Conservation (phyloP, 1,284 basidiomycete genomes). For the Tilletia caries region DNA sequence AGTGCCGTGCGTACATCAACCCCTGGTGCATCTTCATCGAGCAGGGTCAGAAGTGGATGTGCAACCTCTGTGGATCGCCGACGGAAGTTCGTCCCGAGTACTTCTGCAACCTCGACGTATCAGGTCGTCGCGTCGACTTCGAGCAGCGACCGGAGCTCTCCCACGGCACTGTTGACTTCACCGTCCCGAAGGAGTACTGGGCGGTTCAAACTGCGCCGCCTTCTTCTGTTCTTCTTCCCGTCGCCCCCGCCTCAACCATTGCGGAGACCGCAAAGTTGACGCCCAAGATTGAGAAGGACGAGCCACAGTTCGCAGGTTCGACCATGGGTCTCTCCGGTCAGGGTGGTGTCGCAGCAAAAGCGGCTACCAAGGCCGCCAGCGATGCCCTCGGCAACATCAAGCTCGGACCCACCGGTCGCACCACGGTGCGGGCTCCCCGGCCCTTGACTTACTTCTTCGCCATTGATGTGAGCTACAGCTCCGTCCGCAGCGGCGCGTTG, state of each 20-base stretch:
- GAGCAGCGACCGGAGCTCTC: constrained; percentile 78
- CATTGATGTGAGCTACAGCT: constrained; percentile 76
- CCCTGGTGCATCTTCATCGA: constrained; percentile 86
- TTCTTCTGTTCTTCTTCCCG: constrained; percentile 35
- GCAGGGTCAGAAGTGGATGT: constrained; percentile 83
- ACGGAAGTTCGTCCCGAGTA: constrained; percentile 71
- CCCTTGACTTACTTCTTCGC: constrained; percentile 80
- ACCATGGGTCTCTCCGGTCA: constrained; percentile 44
- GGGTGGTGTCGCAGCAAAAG: constrained; percentile 39
- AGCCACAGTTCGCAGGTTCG: constrained; percentile 35
- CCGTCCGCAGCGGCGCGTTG: constrained; percentile 73
- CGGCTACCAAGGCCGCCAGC: constrained; percentile 40
- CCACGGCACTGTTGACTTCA: constrained; percentile 87
- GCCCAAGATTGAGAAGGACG: constrained; percentile 26
- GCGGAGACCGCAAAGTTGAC: constrained; percentile 42
- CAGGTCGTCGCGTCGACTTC: constrained; percentile 77
- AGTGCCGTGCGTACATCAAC: constrained; percentile 89
- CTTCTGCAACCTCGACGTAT: constrained; percentile 79
- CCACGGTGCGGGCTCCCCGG: constrained; percentile 47
- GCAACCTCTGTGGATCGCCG: constrained; percentile 81
- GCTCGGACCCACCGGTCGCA: constrained; percentile 43
- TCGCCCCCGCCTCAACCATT: constrained; percentile 38
- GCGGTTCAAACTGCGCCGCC: constrained; percentile 60
- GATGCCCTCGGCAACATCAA: constrained; percentile 42
- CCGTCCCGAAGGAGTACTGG: constrained; percentile 82